Percentiles rank a stretch among this genome's conserved stretches.
Evolutionary conservation across 208 protist genomes (phyloP).

Genomic region (Spongospora subterranea): DNA sequence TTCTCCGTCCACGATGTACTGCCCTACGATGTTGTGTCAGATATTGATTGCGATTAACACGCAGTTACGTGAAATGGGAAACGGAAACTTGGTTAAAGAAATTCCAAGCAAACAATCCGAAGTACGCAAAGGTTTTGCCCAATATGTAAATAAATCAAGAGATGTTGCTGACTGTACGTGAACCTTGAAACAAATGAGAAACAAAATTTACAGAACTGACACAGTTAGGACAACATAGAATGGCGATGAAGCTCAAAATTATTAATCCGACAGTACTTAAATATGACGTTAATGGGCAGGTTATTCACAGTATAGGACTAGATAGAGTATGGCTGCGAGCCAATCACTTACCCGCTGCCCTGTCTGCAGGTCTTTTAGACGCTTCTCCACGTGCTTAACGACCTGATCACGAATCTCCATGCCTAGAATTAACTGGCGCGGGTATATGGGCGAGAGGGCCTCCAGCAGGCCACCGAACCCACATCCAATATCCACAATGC

Average conservation of each 20-base stretch:
- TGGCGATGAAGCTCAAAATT: no score
- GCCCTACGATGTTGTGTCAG: not conserved
- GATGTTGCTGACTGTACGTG: not conserved
- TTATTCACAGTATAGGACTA: no score
- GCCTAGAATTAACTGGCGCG: constrained; percentile 32
- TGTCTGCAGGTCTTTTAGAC: not conserved
- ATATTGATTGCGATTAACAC: not conserved
- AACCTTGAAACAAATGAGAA: not conserved
- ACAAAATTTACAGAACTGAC: no score
- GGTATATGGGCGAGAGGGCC: constrained; percentile 21
- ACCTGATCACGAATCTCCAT: constrained; percentile 62
- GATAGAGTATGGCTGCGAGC: no score
- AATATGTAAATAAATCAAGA: no score
- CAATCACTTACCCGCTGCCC: not conserved
- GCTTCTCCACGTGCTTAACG: constrained; percentile 23
- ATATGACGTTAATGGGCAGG: no score
- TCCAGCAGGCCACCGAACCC: constrained; percentile 60
- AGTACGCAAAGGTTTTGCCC: no score
- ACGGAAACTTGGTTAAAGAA: no score
- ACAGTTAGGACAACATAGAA: no score
- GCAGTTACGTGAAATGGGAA: no score
- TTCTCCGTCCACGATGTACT: not conserved
- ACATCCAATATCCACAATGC: constrained; percentile 55
- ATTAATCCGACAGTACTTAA: no score
- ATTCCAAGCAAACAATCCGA: no score